A percentile compares a stretch with the other conserved stretches of the same genome.
Evolutionary conservation across 148 eudicot genomes (phyloP).

Genomic region (Nepenthes gracilis): DNA sequence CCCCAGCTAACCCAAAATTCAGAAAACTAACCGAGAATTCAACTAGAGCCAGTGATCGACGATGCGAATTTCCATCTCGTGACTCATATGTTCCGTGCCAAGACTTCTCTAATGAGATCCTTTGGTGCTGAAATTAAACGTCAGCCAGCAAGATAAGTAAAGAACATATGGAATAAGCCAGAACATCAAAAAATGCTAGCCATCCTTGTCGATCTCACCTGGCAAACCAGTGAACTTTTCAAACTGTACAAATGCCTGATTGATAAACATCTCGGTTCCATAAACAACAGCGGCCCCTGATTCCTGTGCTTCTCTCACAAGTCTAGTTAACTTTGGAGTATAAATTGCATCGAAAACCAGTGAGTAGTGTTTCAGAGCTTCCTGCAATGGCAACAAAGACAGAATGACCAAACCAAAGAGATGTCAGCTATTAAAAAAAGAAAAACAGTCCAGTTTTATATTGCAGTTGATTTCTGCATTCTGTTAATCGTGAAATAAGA

Average conservation of each 20-base stretch:
- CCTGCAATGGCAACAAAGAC: conserved; percentile 5
- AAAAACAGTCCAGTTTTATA: no score
- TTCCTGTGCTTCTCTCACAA: conserved; percentile 15
- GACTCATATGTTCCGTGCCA: conserved; percentile 10
- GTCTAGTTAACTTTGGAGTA: conserved; percentile 16
- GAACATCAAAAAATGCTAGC: neutral
- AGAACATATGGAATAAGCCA: neutral
- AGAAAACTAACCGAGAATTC: no score
- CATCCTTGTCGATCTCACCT: neutral
- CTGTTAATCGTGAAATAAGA: no score
- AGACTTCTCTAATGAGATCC: conserved; percentile 13
- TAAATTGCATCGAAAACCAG: conserved; percentile 17
- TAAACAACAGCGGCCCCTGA: conserved; percentile 11
- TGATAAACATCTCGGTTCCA: conserved; percentile 19
- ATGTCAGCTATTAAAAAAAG: neutral
- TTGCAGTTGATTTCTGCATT: no score
- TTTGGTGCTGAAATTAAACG: conserved; percentile 8
- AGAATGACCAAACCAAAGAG: neutral
- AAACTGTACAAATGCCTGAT: conserved; percentile 19
- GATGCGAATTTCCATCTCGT: neutral
- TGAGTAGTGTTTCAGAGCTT: conserved; percentile 14
- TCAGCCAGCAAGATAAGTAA: neutral
- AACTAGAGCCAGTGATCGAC: no score
- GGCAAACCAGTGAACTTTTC: conserved; percentile 16
- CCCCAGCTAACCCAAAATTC: no score